Base-by-base conservation (phyloP, 768 basidiomycete species). In the Lentinula sp. region DNA sequence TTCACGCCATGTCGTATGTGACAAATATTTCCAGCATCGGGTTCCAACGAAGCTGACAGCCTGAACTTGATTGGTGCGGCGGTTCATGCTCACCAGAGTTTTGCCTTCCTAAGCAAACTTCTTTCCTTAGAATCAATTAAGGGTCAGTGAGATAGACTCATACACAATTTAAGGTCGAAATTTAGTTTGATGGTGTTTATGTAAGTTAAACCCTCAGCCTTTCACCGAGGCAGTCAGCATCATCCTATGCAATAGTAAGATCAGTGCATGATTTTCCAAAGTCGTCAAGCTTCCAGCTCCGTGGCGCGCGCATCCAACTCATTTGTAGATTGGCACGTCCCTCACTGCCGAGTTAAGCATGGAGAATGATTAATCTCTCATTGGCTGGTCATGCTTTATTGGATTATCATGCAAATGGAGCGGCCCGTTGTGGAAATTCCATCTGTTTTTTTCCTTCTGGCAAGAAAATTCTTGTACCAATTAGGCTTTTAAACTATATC, bases 101-200 rank as follows among this genome's bases (percentile, higher is more conserved):
- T 31, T 7, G 10, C 18, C 28, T 49, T 21, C 48, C 23, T 28
- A 2, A 39, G 13, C 37, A 8, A 8, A 8, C 37, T 39, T 39
- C 13, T 13, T 39, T 39, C 37, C 8, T 39, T 8, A 39, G 7
- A 39, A 8, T 32, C 9, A 34, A 28, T 9, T n/a, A 56, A 35
- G 40, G 40, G 40, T 37, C 21, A 56, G 3, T 45, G 13, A 56
- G 55, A 42, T 43, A 56, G 55, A 56, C 37, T 56, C 40, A 43
- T 40, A 37, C 40, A 56, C 15, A 31, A 56, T 56, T 56, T 56
- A 56, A 56, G 40, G 55, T 56, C 55, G 55, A 28, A 43, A 43
- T 56, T 56, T 39, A 56, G 55, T 56, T 56, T 56, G 37, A 42
- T 43, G 39, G 4, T 9, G 39, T 45, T 39, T 28, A 43, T 56